Evolutionary conservation across 2,329 filamentous ascomycete genomes (phyloP).

Genomic region (Penicillium janthinellum): DNA sequence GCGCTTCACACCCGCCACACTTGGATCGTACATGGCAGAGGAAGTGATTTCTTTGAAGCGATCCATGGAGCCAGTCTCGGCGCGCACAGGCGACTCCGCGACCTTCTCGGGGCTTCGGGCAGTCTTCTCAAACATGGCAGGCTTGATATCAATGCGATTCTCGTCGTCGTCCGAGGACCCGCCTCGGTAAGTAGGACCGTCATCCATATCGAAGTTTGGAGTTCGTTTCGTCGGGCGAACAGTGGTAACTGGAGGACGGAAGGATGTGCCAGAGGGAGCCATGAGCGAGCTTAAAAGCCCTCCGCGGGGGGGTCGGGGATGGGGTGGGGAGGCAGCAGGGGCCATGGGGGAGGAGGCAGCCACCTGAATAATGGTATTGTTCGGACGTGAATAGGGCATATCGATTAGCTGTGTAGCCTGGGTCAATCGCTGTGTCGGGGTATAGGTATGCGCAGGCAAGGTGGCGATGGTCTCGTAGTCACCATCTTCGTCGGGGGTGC

Average conservation of each 20-base stretch:
- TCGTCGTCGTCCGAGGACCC: conserved; percentile 65
- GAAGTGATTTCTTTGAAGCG: conserved; percentile 50
- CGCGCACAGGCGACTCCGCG: conserved; percentile 43
- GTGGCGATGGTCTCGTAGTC: conserved; percentile 54
- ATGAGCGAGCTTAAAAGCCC: conserved; percentile 63
- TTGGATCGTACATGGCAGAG: conserved; percentile 46
- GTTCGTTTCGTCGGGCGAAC: conserved; percentile 44
- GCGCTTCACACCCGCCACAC: conserved; percentile 36
- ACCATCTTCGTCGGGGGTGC: conserved; percentile 38
- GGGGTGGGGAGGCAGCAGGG: conserved; percentile 46
- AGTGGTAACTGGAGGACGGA: conserved; percentile 55
- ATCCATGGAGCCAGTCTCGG: conserved; percentile 30
- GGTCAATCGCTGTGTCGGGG: conserved; percentile 56
- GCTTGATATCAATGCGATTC: conserved; percentile 59
- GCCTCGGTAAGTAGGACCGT: conserved; percentile 60
- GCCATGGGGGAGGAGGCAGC: conserved; percentile 82
- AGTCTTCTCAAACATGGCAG: conserved; percentile 57
- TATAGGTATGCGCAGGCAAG: conserved; percentile 44
- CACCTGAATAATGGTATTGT: conserved; percentile 67
- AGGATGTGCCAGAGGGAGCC: conserved; percentile 74
- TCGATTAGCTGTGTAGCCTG: conserved; percentile 64
- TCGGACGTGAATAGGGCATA: conserved; percentile 38
- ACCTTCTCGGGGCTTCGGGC: conserved; percentile 44
- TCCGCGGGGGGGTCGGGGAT: conserved; percentile 32
- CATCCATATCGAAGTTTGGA: conserved; percentile 53